A percentile compares a stretch with the other conserved stretches of the same genome.
Conservation (phyloP, 1,284 basidiomycete genomes). For the Heliocybe sulcata region DNA sequence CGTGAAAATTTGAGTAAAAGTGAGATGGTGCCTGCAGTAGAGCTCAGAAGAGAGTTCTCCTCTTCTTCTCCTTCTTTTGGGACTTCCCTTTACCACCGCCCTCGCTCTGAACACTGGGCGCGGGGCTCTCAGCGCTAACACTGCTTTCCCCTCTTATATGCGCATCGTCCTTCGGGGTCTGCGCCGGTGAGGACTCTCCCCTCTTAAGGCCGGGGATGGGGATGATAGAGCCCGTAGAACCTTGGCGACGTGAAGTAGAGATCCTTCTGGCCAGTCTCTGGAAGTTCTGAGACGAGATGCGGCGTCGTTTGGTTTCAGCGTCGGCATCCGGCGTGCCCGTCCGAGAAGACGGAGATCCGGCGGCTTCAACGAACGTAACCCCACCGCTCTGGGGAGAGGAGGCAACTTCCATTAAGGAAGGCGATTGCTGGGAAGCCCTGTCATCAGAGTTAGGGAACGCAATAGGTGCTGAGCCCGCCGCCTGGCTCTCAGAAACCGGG, state of each 20-base stretch:
- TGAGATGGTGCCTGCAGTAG: slow-evolving; percentile 14
- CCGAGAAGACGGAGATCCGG: slow-evolving; percentile 22
- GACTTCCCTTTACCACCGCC: slow-evolving; percentile 36
- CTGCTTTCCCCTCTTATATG: slow-evolving; percentile 22
- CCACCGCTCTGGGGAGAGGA: slow-evolving; percentile 15
- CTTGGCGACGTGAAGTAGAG: slow-evolving; percentile 55
- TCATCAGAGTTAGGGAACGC: slow-evolving; percentile 30
- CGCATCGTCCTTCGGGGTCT: slow-evolving; percentile 17
- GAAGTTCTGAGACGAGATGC: slow-evolving; percentile 78
- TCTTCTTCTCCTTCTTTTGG: slow-evolving; percentile 34
- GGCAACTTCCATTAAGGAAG: slow-evolving; percentile 16
- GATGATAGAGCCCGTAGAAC: slow-evolving; percentile 40
- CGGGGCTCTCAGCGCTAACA: slow-evolving; percentile 38
- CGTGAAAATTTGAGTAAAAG: background rate
- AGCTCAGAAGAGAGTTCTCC: slow-evolving; percentile 23
- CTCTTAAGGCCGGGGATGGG: slow-evolving; percentile 48
- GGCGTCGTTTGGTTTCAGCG: slow-evolving; percentile 65
- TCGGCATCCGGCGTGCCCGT: slow-evolving; percentile 63
- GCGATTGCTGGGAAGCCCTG: slow-evolving; percentile 18
- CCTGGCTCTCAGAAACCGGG: slow-evolving; percentile 12
- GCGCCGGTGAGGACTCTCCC: slow-evolving; percentile 15
- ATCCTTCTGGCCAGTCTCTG: slow-evolving; percentile 69
- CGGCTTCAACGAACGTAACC: slow-evolving; percentile 30
- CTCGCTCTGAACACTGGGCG: slow-evolving; percentile 35
- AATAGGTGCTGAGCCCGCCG: slow-evolving; percentile 21